Conservation (phyloP, 345 rosid genomes). For the Eutrema heterophyllum region DNA sequence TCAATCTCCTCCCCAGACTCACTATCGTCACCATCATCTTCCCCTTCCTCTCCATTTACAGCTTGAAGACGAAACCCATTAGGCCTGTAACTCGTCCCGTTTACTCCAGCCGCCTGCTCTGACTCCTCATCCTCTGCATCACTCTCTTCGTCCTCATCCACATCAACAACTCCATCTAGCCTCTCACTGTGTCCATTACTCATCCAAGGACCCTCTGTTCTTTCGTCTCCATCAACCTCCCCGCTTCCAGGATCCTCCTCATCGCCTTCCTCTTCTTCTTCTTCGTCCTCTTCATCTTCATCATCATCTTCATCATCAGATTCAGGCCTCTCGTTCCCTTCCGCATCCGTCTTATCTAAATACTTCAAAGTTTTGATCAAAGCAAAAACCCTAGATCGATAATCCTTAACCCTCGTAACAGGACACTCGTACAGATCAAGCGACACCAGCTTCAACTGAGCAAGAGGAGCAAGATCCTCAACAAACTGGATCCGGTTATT, state of each 20-base stretch:
- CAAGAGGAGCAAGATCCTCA: constrained; percentile 68
- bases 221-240: constrained; percentile 36
- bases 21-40: too few relatives aligned
- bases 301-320: constrained; percentile 71
- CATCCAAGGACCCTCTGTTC: too few relatives aligned
- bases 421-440: constrained; percentile 83
- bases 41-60: too few relatives aligned
- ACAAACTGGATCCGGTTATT: constrained; percentile 70
- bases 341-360: constrained; percentile 74
- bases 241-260: constrained; percentile 67
- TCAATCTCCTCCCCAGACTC: too few relatives aligned
- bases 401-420: constrained; percentile 66
- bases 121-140: constrained; percentile 20
- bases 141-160: constrained; percentile 58
- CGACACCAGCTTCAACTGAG: constrained; percentile 53
- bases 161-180: constrained; percentile 47
- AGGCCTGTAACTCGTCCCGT: too few relatives aligned
- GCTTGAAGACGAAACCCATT: too few relatives aligned
- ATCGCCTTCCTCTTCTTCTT: constrained; percentile 49
- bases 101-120: too few relatives aligned
- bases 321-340: constrained; percentile 75
- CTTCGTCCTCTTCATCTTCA: constrained; percentile 57
- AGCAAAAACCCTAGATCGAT: constrained; percentile 73
- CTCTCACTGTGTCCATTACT: constrained; percentile 33
- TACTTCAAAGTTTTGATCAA: constrained; percentile 65